Conservation (phyloP, 1,139 yeast species). For the Nematodospora anomalae region DNA sequence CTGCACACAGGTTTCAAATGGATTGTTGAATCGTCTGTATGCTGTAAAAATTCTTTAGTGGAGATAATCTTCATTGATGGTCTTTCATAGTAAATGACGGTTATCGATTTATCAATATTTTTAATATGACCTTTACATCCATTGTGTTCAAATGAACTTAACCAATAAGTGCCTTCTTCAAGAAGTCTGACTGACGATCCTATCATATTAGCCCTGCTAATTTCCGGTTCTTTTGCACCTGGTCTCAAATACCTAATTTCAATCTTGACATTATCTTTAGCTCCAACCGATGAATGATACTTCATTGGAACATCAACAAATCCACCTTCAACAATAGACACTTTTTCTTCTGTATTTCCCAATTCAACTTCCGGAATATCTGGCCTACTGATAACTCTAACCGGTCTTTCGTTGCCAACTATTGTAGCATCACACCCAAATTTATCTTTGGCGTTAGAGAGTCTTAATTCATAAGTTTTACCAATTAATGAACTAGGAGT, state of each 20-base stretch:
- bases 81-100: conserved; percentile 51
- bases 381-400: conserved; percentile 61
- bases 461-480: conserved; percentile 63
- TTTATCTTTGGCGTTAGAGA: conserved; percentile 68
- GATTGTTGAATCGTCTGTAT: conserved; percentile 19
- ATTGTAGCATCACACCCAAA: conserved; percentile 68
- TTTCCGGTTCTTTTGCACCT: conserved; percentile 3
- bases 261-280: conserved; percentile 25
- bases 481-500: conserved; percentile 62
- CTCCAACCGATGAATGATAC: conserved; percentile 31
- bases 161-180: conserved; percentile 62
- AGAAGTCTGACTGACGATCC: conserved; percentile 26
- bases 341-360: conserved; percentile 20
- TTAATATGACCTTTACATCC: conserved; percentile 66
- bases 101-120: conserved; percentile 31
- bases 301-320: conserved; percentile 57
- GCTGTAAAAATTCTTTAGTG: conserved; percentile 20
- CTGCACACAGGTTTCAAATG: conserved; percentile 38
- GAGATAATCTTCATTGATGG: conserved; percentile 48
- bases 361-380: conserved; percentile 53
- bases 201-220: conserved; percentile 7
- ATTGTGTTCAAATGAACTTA: conserved; percentile 60
- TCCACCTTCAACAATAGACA: conserved; percentile 62
- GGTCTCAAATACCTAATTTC: conserved; percentile 24
- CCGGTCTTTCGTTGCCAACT: conserved; percentile 50